Evolutionary conservation across 2,329 filamentous ascomycete genomes (phyloP), one percentile per base, ranked within the genome.

Genomic region (Talaromyces marneffei): DNA sequence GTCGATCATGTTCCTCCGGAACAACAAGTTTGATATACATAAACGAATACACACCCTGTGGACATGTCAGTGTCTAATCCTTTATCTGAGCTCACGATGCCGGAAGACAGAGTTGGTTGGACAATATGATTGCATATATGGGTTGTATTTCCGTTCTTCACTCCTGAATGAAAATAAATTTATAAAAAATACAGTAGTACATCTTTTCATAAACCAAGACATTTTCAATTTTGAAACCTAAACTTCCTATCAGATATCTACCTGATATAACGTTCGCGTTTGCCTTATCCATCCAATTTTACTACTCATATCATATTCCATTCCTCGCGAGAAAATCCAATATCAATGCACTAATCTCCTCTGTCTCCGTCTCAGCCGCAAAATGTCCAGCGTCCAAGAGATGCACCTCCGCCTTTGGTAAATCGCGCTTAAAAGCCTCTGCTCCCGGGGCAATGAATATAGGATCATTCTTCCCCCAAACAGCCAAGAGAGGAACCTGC

Each of bases 361-460:
- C 68, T 4, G 71, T 67, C 53, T 77, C 70, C 60, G 72, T 79
- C 67, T 80, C 78, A 10, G 73, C 66, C 14, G 82, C 80, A 75
- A 86, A 86, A 72, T 86, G 83, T 0, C 82, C 83, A 1, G 78
- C 79, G 68, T 86, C 82, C 44, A 86, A 66, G 54, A 82, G 73
- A 63, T 78, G 73, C 40, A 85, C 67, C 67, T 83, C 78, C 4
- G 80, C 75, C 25, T 77, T 71, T 8, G 75, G 71, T 14, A 82
- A 69, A 72, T 87, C 83, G 23, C 67, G 72, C 66, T 77, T 78
- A 65, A 75, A 86, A 0, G 82, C 83, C 70, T 84, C 79, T 0
- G 83, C 83, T 0, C 83, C 84, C 0, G 77, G 65, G 0, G 77
- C 57, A 4, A 71, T 65, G 48, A 75, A 75, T 29, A 83, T 79